phyloP scores from a whole-genome alignment of 2,329 filamentous ascomycete genomes.

The Graphium sp. region DNA sequence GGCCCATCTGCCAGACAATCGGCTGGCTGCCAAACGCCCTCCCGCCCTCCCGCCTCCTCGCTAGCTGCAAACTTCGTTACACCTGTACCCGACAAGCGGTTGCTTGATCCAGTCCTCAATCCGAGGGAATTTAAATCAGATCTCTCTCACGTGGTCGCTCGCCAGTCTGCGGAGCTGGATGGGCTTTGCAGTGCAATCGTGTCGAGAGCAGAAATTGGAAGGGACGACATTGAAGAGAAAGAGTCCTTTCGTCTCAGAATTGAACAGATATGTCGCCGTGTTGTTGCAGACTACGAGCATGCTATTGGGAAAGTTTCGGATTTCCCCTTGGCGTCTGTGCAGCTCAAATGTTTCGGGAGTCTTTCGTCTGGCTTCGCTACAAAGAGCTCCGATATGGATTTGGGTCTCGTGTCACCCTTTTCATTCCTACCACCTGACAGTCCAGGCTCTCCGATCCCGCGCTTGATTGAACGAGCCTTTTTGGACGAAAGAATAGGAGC shows the following conservation, averaged over 20 bases:
- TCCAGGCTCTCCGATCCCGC: conserved; percentile 46
- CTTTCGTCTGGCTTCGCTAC: conserved; percentile 74
- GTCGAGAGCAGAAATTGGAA: conserved; percentile 42
- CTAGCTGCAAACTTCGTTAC: neutral
- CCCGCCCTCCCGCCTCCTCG: too few relatives aligned
- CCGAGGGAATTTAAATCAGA: too few relatives aligned
- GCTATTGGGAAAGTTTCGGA: conserved; percentile 18
- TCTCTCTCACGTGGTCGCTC: conserved; percentile 31
- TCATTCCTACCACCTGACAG: conserved; percentile 36
- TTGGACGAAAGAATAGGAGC: conserved; percentile 59
- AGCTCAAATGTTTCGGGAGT: conserved; percentile 67
- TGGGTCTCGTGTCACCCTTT: conserved; percentile 54
- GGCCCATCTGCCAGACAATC: too few relatives aligned
- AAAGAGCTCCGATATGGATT: conserved; percentile 79
- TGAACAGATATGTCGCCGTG: conserved; percentile 44
- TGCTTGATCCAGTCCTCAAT: too few relatives aligned
- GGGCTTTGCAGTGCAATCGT: conserved; percentile 29
- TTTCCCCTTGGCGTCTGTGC: conserved; percentile 39
- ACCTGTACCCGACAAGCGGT: neutral
- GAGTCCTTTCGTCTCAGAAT: conserved; percentile 51
- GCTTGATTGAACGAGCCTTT: conserved; percentile 58
- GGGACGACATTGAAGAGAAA: conserved; percentile 49
- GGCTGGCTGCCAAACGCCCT: too few relatives aligned
- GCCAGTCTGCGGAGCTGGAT: conserved; percentile 31
- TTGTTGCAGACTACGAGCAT: conserved; percentile 35